A percentile compares a stretch with the other conserved stretches of the same genome.
Evolutionary conservation across 495 filamentous ascomycete species (phyloP).

Genomic region (Penicillium goetzii): DNA sequence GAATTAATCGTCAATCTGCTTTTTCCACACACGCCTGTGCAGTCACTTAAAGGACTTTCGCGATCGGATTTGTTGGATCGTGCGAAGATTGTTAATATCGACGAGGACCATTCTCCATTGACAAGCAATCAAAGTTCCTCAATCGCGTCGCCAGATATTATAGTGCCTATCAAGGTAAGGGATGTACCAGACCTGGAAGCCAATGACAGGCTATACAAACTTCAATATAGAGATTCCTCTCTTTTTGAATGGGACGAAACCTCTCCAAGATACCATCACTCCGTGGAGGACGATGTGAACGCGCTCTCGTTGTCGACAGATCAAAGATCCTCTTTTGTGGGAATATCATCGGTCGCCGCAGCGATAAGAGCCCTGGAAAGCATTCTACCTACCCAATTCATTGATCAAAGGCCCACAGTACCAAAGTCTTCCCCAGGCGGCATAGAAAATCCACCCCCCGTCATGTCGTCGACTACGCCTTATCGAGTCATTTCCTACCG

Average conservation of each 20-base stretch:
- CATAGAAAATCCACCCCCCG: background rate
- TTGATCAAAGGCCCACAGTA: constrained; percentile 1
- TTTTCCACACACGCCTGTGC: constrained; percentile 14
- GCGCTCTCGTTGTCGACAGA: constrained; percentile 10
- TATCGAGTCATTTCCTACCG: constrained; percentile 13
- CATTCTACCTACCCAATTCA: constrained; percentile 1
- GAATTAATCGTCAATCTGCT: constrained; percentile 15
- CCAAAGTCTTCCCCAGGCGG: background rate
- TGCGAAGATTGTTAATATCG: background rate
- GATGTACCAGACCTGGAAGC: constrained; percentile 11
- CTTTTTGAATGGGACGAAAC: constrained; percentile 21
- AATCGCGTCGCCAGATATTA: constrained; percentile 14
- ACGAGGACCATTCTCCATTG: constrained; percentile 7
- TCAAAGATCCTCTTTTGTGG: constrained; percentile 17
- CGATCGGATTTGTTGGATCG: constrained; percentile 12
- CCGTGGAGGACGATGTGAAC: constrained; percentile 19
- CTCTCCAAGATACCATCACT: background rate
- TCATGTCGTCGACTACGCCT: background rate
- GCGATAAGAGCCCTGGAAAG: constrained; percentile 11
- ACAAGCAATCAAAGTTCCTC: constrained; percentile 19
- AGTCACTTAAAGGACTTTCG: constrained; percentile 16
- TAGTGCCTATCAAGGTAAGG: background rate
- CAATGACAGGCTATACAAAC: constrained; percentile 13
- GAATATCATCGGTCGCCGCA: constrained; percentile 17
- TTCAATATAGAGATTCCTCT: constrained; percentile 11